A percentile compares a stretch with the other conserved stretches of the same genome.
Conservation (phyloP, 2,329 filamentous ascomycete genomes). For the Sarocladium kiliense region DNA sequence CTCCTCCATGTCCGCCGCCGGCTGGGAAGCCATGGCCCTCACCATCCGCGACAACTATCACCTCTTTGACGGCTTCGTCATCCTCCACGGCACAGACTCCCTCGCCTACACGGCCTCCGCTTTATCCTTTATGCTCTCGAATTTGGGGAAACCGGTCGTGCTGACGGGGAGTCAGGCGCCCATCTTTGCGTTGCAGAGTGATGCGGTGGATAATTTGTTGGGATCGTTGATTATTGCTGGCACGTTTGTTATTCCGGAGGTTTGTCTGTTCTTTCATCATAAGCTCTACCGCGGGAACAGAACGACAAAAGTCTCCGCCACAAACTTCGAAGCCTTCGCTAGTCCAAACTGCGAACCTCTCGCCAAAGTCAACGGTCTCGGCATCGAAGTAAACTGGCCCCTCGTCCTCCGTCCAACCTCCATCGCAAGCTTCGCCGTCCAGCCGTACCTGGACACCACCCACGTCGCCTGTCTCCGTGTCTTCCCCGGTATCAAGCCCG, state of each 20-base stretch:
- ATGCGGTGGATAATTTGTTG: slow-evolving; percentile 85
- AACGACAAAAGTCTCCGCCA: slow-evolving; percentile 81
- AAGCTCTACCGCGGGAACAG: slow-evolving; percentile 85
- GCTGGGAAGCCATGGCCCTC: slow-evolving; percentile 79
- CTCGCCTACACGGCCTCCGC: slow-evolving; percentile 86
- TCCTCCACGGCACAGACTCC: slow-evolving; percentile 87
- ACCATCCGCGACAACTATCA: slow-evolving; percentile 82
- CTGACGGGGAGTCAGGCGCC: slow-evolving; percentile 79
- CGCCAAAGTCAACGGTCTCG: slow-evolving; percentile 74
- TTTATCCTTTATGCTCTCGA: slow-evolving; percentile 87
- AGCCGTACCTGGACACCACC: slow-evolving; percentile 73
- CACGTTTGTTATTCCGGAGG: slow-evolving; percentile 88
- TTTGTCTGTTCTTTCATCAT: slow-evolving; percentile 91
- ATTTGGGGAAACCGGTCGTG: slow-evolving; percentile 86
- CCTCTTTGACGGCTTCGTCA: slow-evolving; percentile 84
- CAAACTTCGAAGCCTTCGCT: slow-evolving; percentile 80
- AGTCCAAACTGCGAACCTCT: slow-evolving; percentile 82
- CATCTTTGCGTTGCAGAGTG: slow-evolving; percentile 85
- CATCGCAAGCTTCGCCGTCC: slow-evolving; percentile 69
- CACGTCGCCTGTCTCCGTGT: slow-evolving; percentile 86
- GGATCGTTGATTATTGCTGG: slow-evolving; percentile 85
- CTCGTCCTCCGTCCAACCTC: slow-evolving; percentile 68
- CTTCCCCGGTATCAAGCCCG: slow-evolving; percentile 89
- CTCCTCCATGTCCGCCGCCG: slow-evolving; percentile 79
- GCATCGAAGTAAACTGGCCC: slow-evolving; percentile 76